Percentiles rank a stretch among this genome's conserved stretches.
These are phyloP conservation scores for Tulasnella sp. DNA, from an alignment of 768 basidiomycete species.

Conservation along the genomic window DNA sequence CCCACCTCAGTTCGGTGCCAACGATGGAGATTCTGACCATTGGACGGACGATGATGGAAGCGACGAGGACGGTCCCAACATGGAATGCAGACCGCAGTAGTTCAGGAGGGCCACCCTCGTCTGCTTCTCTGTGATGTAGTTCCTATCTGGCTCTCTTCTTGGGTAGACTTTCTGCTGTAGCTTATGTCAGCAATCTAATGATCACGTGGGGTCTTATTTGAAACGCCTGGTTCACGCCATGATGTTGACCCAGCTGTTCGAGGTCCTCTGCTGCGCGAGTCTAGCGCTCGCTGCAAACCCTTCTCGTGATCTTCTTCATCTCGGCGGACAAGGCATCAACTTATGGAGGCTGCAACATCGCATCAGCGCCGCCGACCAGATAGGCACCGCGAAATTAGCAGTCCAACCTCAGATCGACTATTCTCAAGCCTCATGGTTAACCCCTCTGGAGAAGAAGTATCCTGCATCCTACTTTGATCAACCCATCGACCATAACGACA, in stretches of 20 bases:
- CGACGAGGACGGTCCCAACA: slow-evolving; percentile 20
- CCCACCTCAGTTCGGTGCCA: slow-evolving; percentile 40
- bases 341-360: slow-evolving; percentile 9
- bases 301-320: slow-evolving; percentile 9
- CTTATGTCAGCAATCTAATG: slow-evolving; percentile 1
- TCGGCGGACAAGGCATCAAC: slow-evolving; percentile 24
- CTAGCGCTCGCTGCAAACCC: neutral
- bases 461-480: slow-evolving; percentile 63
- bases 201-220: neutral
- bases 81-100: slow-evolving; percentile 26
- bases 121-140: neutral
- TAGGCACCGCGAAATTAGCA: neutral
- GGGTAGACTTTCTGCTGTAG: neutral
- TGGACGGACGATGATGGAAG: slow-evolving; percentile 38
- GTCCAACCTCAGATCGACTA: neutral
- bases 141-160: neutral
- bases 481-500: slow-evolving; percentile 76
- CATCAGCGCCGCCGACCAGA: neutral
- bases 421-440: neutral
- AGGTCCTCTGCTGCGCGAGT: neutral
- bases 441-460: slow-evolving; percentile 24
- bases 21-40: slow-evolving; percentile 66
- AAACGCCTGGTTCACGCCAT: neutral
- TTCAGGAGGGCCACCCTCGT: neutral
- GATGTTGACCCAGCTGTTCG: neutral